These are phyloP conservation scores for Pelagomonas calceolata DNA, from an alignment of 108 stramenopile genomes.

Conservation along the genomic window DNA sequence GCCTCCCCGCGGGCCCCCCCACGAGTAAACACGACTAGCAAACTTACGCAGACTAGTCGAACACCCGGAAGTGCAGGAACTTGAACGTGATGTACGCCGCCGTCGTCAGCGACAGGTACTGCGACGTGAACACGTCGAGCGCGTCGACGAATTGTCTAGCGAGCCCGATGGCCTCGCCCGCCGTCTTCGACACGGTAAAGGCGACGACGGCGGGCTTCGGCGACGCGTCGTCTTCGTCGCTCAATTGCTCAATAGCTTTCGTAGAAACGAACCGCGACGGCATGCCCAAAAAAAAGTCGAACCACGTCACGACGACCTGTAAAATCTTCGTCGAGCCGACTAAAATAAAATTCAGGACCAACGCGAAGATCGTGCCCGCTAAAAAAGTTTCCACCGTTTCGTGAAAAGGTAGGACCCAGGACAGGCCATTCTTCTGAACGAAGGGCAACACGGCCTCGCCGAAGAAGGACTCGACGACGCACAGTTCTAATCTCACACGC, in stretches of 20 bases:
- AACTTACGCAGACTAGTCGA: too few species aligned
- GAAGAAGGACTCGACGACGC: slow-evolving; percentile 81
- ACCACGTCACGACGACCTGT: slow-evolving; percentile 68
- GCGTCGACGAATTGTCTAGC: slow-evolving; percentile 58
- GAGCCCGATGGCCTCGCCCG: slow-evolving; percentile 55
- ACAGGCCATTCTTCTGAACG: slow-evolving; percentile 66
- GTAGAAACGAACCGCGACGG: slow-evolving; percentile 58
- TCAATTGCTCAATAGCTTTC: background rate
- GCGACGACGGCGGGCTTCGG: background rate
- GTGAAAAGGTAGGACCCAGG: slow-evolving; percentile 74
- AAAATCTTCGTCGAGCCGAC: slow-evolving; percentile 79
- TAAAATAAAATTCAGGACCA: slow-evolving; percentile 79
- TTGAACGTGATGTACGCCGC: slow-evolving; percentile 73
- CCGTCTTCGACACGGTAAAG: slow-evolving; percentile 11
- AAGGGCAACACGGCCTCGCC: slow-evolving; percentile 84
- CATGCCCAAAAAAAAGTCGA: slow-evolving; percentile 59
- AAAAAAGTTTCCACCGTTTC: slow-evolving; percentile 70
- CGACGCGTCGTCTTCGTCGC: background rate
- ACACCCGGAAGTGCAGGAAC: slow-evolving; percentile 66
- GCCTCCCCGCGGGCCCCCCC: too few species aligned
- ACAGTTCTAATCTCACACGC: slow-evolving; percentile 73
- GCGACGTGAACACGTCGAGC: slow-evolving; percentile 71
- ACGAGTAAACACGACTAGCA: too few species aligned
- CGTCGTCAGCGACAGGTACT: slow-evolving; percentile 67
- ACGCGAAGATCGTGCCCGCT: slow-evolving; percentile 76